Evolutionary conservation across 495 filamentous ascomycete genomes (phyloP), one percentile per base, ranked within the genome.

Genomic region (Podospora pseudopauciseta): DNA sequence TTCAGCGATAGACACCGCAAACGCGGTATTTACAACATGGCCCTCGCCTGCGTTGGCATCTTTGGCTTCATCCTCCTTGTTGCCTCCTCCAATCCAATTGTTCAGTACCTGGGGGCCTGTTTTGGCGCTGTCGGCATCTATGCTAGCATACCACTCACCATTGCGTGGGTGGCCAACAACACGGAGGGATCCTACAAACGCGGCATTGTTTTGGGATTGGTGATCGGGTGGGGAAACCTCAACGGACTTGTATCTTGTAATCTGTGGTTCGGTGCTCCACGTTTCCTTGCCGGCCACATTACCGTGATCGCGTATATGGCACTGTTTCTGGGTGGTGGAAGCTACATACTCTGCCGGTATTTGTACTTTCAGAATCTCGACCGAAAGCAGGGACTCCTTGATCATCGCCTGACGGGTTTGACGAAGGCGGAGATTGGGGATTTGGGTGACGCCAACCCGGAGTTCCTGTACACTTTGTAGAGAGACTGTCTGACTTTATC

Each of bases 191-290:
- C 93, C 5, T 96, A 96, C 79, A 97, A 97, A 82, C 87, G 94
- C 23, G 94, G 94, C 23, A 88, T 97, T 1, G 90, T 91, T 0
- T 77, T 96, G 2, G 94, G 94, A 0, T 87, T 97, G 49, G 91
- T 96, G 26, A 93, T 96, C 67, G 92, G 92, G 18, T 97, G 93
- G 92, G 94, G 94, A 6, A 97, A 97, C 70, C 81, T 97, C 26
- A 96, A 95, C 78, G 92, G 93, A 20, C 86, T 96, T 57, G 90
- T 97, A 60, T 88, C 85, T 68, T 90, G 86, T 67, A 94, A 95
- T 76, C 92, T 87, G 64, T 87, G 81, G 74, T 79, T 76, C 60
- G 74, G 78, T 65, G n/a, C 73, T 2, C 83, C 83, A 13, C 79
- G 79, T 49, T 86, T 80, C 72, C 68, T 74, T 19, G 74, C 77